Percentiles rank a stretch among this genome's conserved stretches.
phyloP scores from a whole-genome alignment of 257 asterid species.

The Ilex aquifolium region DNA sequence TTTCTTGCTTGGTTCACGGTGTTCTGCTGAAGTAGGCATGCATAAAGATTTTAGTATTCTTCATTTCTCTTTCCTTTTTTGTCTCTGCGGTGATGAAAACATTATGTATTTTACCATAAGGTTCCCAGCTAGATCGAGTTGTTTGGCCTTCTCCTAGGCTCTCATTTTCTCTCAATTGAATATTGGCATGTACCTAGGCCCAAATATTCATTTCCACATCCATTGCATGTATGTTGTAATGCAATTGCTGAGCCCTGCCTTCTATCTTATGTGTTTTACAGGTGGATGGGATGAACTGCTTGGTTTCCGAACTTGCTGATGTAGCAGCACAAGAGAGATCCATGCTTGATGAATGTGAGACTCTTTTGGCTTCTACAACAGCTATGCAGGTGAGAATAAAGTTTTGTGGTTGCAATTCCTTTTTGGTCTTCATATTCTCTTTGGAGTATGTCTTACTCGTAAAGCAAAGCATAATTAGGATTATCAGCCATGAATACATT shows the following conservation, averaged over 20 bases:
- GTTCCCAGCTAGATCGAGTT: background rate
- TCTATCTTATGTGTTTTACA: constrained; percentile 13
- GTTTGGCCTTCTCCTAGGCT: background rate
- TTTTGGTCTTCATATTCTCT: background rate
- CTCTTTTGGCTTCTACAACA: constrained; percentile 31
- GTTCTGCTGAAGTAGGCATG: too few species aligned
- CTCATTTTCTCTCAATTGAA: background rate
- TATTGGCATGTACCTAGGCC: background rate
- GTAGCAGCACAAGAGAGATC: constrained; percentile 45
- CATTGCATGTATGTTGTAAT: background rate
- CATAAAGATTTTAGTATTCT: too few species aligned
- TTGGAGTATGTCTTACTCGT: background rate
- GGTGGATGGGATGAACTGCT: constrained; percentile 41
- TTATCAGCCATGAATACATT: background rate
- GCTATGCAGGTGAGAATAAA: constrained; percentile 45
- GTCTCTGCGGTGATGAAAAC: too few species aligned
- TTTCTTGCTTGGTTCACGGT: too few species aligned
- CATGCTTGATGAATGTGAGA: constrained; percentile 47
- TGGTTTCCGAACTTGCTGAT: constrained; percentile 46
- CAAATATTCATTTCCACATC: background rate
- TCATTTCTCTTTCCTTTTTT: too few species aligned
- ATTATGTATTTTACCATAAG: too few species aligned
- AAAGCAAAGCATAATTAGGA: background rate
- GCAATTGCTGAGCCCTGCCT: background rate
- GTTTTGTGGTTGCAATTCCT: background rate